phyloP scores from a whole-genome alignment of 176 grass and related monocot genomes.

The Avena insularis region DNA sequence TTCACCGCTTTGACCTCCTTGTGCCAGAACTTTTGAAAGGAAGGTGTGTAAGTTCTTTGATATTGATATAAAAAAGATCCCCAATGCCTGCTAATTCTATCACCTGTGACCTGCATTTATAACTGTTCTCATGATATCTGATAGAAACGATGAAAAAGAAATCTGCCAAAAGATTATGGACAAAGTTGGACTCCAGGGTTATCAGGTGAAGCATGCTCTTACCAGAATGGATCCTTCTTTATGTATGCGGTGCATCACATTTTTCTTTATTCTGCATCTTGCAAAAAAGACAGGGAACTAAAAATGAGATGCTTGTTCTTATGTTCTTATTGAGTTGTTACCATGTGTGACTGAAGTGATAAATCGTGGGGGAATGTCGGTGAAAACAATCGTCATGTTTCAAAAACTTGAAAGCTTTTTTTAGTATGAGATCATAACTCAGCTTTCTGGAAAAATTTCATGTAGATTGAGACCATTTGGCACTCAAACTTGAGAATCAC shows the following conservation, averaged over 20 bases:
- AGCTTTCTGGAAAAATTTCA: neutral
- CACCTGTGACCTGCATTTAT: slow-evolving; percentile 11
- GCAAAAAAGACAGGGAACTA: neutral
- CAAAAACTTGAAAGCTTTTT: neutral
- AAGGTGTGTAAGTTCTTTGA: slow-evolving; percentile 57
- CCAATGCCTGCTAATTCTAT: slow-evolving; percentile 23
- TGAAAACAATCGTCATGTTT: slow-evolving; percentile 10
- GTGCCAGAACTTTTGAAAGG: slow-evolving; percentile 73
- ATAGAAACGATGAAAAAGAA: slow-evolving; percentile 76
- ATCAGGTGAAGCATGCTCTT: slow-evolving; percentile 66
- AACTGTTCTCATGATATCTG: slow-evolving; percentile 45
- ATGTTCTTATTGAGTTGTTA: slow-evolving; percentile 28
- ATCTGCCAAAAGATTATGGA: slow-evolving; percentile 86
- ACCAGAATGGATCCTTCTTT: slow-evolving; percentile 34
- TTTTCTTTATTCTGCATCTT: slow-evolving; percentile 22
- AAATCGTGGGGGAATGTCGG: neutral
- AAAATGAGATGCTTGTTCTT: slow-evolving; percentile 9
- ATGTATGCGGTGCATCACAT: slow-evolving; percentile 1
- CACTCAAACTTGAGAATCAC: slow-evolving; percentile 1
- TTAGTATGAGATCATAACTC: neutral
- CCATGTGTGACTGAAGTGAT: slow-evolving; percentile 28
- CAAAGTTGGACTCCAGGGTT: slow-evolving; percentile 73
- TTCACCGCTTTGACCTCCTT: slow-evolving; percentile 78
- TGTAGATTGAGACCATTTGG: slow-evolving; percentile 30
- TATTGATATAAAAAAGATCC: slow-evolving; percentile 25